Evolutionary conservation across 257 asterid species (phyloP).

Genomic region (Solanum neorickii): DNA sequence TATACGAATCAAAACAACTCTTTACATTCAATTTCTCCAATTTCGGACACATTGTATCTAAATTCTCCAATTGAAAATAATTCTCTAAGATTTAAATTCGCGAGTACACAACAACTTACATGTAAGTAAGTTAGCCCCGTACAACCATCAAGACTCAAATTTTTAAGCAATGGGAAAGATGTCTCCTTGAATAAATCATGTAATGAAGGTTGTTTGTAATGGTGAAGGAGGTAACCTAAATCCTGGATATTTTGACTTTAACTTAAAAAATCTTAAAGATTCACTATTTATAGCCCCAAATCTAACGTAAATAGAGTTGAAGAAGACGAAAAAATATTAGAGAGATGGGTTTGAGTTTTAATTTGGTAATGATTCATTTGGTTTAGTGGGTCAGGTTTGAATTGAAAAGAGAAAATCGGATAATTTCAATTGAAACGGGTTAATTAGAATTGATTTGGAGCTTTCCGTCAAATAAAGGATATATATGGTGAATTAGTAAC

Average conservation of each 20-base stretch:
- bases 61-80: conserved; percentile 38
- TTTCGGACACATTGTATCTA: conserved; percentile 28
- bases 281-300: conserved; percentile 17
- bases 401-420: no score
- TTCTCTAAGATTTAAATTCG: conserved; percentile 31
- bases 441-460: no score
- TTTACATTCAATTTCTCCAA: conserved; percentile 31
- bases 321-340: no score
- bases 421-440: no score
- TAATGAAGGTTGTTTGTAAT: background rate
- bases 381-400: no score
- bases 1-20: conserved; percentile 38
- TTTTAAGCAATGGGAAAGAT: background rate
- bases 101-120: conserved; percentile 34
- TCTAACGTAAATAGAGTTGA: no score
- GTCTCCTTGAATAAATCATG: no score
- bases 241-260: conserved; percentile 48
- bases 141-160: conserved; percentile 41
- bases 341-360: no score
- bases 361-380: no score
- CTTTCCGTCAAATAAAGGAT: rapidly evolving
- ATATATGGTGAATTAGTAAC: no score
- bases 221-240: conserved; percentile 58
- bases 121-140: conserved; percentile 39
- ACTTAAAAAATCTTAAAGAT: conserved; percentile 31